Percentiles rank a stretch among this genome's conserved stretches.
Evolutionary conservation across 1,284 basidiomycete genomes (phyloP).

Genomic region (Microbotryum violaceum): DNA sequence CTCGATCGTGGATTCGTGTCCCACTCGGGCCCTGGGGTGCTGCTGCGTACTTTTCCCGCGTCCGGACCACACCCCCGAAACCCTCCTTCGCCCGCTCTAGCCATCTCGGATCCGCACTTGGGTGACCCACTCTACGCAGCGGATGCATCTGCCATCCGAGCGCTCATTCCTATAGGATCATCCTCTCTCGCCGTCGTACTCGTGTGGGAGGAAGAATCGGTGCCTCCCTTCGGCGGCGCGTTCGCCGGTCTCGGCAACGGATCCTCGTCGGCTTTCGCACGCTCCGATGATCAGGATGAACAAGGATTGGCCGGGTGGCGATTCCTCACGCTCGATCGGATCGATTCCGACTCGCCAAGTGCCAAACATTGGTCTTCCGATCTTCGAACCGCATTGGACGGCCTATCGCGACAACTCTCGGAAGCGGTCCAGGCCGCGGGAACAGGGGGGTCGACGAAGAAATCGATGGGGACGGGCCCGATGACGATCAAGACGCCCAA

Average conservation of each 20-base stretch:
- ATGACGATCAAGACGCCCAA: background rate
- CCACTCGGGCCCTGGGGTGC: too few relatives aligned
- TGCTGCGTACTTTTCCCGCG: too few relatives aligned
- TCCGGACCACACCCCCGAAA: too few relatives aligned
- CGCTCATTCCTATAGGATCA: background rate
- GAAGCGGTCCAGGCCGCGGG: background rate
- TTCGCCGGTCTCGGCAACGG: background rate
- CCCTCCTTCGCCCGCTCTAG: background rate
- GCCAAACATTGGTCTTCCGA: background rate
- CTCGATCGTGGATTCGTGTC: too few relatives aligned
- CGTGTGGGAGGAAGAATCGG: conserved; percentile 6
- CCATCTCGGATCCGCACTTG: conserved; percentile 2
- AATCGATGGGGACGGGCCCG: background rate
- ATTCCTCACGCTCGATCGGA: conserved; percentile 6
- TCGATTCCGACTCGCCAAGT: too few relatives aligned
- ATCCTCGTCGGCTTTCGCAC: too few relatives aligned
- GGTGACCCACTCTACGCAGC: conserved; percentile 5
- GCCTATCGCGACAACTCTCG: background rate
- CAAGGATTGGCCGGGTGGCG: conserved; percentile 9
- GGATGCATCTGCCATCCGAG: conserved; percentile 5
- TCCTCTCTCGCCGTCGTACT: conserved; percentile 14
- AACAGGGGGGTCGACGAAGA: background rate
- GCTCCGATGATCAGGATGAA: conserved; percentile 1
- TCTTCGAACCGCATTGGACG: background rate
- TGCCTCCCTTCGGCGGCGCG: background rate